Percentiles rank a stretch among this genome's conserved stretches.
Evolutionary conservation across 106 monocot species (phyloP).

Genomic region (Gastrodia elata): DNA sequence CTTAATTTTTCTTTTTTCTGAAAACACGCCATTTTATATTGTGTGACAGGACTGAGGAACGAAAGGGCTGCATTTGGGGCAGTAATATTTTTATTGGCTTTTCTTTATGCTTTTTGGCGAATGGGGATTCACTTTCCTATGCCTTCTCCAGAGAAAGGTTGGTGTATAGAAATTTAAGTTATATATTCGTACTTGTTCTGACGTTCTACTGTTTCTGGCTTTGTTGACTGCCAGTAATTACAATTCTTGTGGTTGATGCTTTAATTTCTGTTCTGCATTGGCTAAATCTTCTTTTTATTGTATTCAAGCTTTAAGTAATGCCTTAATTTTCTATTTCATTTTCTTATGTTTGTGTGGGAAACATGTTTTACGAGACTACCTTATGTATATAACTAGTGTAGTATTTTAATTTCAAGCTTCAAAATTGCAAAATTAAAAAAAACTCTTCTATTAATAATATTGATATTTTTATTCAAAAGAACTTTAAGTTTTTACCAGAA

Average conservation of each 20-base stretch:
- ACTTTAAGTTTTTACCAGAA: no score
- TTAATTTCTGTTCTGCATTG: neutral
- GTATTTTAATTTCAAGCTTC: neutral
- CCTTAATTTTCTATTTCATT: neutral
- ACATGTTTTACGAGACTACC: neutral
- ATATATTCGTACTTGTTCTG: neutral
- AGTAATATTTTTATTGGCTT: slow-evolving; percentile 63
- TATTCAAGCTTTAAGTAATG: neutral
- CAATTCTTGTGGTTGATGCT: neutral
- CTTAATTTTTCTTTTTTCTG: slow-evolving; percentile 12
- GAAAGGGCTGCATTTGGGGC: slow-evolving; percentile 80
- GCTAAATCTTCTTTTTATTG: neutral
- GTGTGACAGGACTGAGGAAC: slow-evolving; percentile 54
- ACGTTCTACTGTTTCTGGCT: neutral
- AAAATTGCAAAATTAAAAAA: no score
- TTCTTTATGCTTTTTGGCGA: slow-evolving; percentile 94
- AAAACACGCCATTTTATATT: no score
- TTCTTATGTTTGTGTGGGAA: neutral
- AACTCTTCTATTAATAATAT: no score
- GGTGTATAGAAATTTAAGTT: neutral
- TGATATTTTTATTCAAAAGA: no score
- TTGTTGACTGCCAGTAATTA: neutral
- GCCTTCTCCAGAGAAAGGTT: slow-evolving; percentile 95
- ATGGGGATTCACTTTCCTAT: slow-evolving; percentile 98
- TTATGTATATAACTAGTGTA: neutral